phyloP scores from a whole-genome alignment of 2,329 filamentous ascomycete species.

The Drechslera avenae region DNA sequence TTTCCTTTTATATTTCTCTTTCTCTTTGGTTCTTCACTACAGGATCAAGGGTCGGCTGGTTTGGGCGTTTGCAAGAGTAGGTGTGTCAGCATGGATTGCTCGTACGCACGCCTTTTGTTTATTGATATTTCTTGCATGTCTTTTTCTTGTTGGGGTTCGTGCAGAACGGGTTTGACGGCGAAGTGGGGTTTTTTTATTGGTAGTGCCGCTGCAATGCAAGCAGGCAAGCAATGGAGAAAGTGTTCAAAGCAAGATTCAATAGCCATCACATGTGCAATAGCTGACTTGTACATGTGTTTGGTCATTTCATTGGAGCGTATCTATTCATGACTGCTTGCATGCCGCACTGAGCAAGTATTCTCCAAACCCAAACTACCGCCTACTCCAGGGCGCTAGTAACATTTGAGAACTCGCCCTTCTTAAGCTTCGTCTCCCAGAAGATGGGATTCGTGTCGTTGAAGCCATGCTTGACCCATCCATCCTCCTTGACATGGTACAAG shows the following conservation, averaged over 20 bases:
- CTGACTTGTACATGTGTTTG: not conserved
- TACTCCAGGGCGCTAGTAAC: conserved; percentile 79
- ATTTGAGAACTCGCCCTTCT: conserved; percentile 98
- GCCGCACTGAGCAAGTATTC: not conserved
- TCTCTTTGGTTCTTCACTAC: not conserved
- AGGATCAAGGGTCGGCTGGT: not conserved
- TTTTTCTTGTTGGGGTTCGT: too few relatives aligned
- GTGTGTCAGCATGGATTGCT: conserved; percentile 4
- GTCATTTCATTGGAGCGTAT: conserved; percentile 16
- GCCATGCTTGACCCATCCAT: conserved; percentile 97
- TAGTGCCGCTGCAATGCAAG: too few relatives aligned
- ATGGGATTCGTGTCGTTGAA: conserved; percentile 98
- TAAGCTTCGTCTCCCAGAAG: conserved; percentile 99
- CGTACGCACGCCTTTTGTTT: not conserved
- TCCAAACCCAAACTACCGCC: not conserved
- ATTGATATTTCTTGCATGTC: not conserved
- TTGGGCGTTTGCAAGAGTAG: conserved; percentile 7
- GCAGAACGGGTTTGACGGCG: too few relatives aligned
- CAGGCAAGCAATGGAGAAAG: conserved; percentile 1
- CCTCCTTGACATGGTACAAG: conserved; percentile 98
- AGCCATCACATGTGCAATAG: not conserved
- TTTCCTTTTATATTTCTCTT: conserved; percentile 4
- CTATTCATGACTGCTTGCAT: conserved; percentile 11
- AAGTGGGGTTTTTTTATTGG: too few relatives aligned
- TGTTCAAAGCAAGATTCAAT: not conserved